Conservation (phyloP, 2,329 filamentous ascomycete species). For the Alternaria triticina region DNA sequence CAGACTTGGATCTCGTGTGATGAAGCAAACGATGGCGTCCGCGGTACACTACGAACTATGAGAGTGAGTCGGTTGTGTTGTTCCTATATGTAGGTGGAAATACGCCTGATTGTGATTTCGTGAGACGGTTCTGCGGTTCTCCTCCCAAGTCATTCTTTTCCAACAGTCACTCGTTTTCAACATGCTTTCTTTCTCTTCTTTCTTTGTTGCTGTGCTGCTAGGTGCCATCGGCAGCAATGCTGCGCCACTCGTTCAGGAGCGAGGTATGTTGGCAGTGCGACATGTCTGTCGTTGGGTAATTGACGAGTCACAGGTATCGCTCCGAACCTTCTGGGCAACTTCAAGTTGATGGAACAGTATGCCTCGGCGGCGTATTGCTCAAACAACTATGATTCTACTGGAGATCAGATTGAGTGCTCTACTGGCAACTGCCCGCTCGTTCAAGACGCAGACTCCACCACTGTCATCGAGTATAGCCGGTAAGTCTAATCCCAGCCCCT, state of each 20-base stretch:
- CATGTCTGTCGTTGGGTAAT: neutral
- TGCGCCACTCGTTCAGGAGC: constrained; percentile 24
- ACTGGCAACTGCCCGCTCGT: constrained; percentile 57
- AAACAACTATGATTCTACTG: constrained; percentile 53
- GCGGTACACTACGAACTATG: neutral
- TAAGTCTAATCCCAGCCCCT: neutral
- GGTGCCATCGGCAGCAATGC: constrained; percentile 20
- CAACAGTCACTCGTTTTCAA: constrained; percentile 7
- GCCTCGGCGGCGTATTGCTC: constrained; percentile 61
- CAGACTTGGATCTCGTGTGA: constrained; percentile 11
- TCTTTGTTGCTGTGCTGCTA: constrained; percentile 19
- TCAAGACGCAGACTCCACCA: constrained; percentile 52
- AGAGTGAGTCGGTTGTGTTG: neutral
- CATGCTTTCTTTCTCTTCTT: constrained; percentile 20
- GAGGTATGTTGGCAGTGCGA: constrained; percentile 6
- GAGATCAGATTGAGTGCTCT: constrained; percentile 53
- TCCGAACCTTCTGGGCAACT: constrained; percentile 23
- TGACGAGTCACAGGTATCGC: constrained; percentile 21
- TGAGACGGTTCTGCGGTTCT: neutral
- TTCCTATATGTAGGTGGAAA: neutral
- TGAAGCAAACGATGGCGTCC: constrained; percentile 12
- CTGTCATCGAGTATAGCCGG: constrained; percentile 53
- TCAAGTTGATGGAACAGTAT: constrained; percentile 52
- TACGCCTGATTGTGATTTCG: neutral
- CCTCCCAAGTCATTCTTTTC: neutral